These are phyloP conservation scores for Rhynchosporium agropyri DNA, from an alignment of 2,329 filamentous ascomycete species.

Conservation along the genomic window DNA sequence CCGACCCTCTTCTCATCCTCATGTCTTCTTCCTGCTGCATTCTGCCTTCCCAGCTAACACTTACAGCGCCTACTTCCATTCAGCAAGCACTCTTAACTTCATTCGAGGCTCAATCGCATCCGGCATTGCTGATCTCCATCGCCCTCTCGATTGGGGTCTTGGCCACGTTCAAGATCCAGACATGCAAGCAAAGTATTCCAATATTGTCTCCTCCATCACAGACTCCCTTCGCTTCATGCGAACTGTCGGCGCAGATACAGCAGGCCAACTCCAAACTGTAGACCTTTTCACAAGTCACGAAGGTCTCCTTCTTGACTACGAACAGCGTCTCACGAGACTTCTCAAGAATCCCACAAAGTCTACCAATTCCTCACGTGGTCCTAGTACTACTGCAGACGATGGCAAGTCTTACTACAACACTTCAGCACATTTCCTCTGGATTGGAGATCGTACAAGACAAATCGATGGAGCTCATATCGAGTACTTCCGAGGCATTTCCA, in stretches of 20 bases:
- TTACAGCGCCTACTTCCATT: conserved; percentile 88
- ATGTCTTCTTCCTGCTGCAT: not conserved
- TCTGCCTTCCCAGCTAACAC: conserved; percentile 18
- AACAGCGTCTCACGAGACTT: conserved; percentile 80
- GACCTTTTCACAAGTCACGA: conserved; percentile 97
- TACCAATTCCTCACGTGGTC: conserved; percentile 3
- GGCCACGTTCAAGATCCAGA: conserved; percentile 85
- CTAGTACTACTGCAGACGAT: conserved; percentile 26
- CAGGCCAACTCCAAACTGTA: conserved; percentile 82
- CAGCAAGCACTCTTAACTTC: conserved; percentile 92
- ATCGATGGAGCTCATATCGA: conserved; percentile 93
- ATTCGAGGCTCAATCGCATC: conserved; percentile 80
- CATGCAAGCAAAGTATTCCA: conserved; percentile 82
- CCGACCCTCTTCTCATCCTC: not conserved
- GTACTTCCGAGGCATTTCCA: conserved; percentile 94
- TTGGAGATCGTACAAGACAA: conserved; percentile 93
- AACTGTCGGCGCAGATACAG: conserved; percentile 87
- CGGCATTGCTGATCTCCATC: conserved; percentile 91
- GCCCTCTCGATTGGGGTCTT: conserved; percentile 90
- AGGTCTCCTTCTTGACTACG: conserved; percentile 90
- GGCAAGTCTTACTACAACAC: conserved; percentile 80
- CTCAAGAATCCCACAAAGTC: conserved; percentile 63
- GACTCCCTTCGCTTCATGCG: conserved; percentile 93
- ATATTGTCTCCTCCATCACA: conserved; percentile 82
- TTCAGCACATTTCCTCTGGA: conserved; percentile 96